Evolutionary conservation across 164 flowering plant genomes (phyloP).

Genomic region (Kingdonia uniflora): DNA sequence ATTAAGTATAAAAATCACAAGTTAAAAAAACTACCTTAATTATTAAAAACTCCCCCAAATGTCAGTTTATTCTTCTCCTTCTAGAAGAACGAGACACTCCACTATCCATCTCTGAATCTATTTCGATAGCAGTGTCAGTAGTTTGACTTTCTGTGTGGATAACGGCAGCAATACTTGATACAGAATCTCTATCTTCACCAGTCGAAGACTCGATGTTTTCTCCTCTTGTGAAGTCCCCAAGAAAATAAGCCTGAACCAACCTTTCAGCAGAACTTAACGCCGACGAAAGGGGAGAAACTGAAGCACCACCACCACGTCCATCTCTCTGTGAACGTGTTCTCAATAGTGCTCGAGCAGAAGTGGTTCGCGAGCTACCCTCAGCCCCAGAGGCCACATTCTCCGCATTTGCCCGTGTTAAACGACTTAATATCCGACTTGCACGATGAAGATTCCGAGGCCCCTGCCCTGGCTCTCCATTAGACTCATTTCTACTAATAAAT

Average conservation of each 20-base stretch:
- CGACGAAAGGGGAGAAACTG: too few relatives aligned
- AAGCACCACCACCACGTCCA: too few relatives aligned
- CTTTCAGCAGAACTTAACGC: too few relatives aligned
- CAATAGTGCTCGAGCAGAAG: too few relatives aligned
- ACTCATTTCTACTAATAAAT: too few relatives aligned
- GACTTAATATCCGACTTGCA: slow-evolving; percentile 57
- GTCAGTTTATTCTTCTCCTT: slow-evolving; percentile 13
- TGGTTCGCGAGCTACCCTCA: too few relatives aligned
- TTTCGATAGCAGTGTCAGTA: slow-evolving; percentile 59
- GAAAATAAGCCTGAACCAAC: too few relatives aligned
- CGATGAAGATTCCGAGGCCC: slow-evolving; percentile 53
- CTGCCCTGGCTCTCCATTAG: slow-evolving; percentile 14
- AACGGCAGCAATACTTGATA: slow-evolving; percentile 69
- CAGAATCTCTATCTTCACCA: slow-evolving; percentile 61
- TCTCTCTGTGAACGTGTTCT: too few relatives aligned
- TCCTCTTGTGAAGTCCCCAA: slow-evolving; percentile 16
- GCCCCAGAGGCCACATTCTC: slow-evolving; percentile 1
- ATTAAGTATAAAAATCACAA: too few relatives aligned
- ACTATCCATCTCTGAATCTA: slow-evolving; percentile 29
- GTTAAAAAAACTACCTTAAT: too few relatives aligned
- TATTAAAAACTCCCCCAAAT: too few relatives aligned
- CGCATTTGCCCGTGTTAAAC: too few relatives aligned
- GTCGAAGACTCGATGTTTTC: slow-evolving; percentile 40
- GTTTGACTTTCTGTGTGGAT: slow-evolving; percentile 58
- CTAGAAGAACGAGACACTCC: slow-evolving; percentile 48